These are phyloP conservation scores for Pseudogymnoascus pannorum DNA, from an alignment of 2,329 filamentous ascomycete genomes.

Conservation along the genomic window DNA sequence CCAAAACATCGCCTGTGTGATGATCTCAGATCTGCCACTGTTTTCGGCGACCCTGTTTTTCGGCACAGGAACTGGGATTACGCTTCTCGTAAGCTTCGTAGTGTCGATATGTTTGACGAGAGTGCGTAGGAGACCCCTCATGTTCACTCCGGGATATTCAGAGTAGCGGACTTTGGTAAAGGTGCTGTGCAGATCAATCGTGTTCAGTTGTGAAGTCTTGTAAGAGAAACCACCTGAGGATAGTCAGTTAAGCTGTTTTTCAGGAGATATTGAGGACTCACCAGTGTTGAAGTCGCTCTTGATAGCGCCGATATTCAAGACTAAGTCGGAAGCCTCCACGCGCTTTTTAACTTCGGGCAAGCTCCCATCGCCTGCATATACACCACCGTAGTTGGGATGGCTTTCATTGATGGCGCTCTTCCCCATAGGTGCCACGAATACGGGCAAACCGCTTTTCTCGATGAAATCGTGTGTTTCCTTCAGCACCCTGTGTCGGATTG, in stretches of 20 bases:
- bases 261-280: background rate
- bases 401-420: slow-evolving; percentile 77
- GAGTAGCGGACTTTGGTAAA: slow-evolving; percentile 69
- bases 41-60: slow-evolving; percentile 43
- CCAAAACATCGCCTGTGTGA: slow-evolving; percentile 73
- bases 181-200: slow-evolving; percentile 74
- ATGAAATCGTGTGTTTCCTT: slow-evolving; percentile 67
- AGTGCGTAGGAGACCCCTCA: slow-evolving; percentile 70
- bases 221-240: slow-evolving; percentile 69
- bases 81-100: slow-evolving; percentile 38
- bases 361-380: slow-evolving; percentile 76
- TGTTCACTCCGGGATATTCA: slow-evolving; percentile 68
- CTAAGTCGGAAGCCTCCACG: slow-evolving; percentile 62
- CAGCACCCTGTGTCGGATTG: slow-evolving; percentile 67
- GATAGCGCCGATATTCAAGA: slow-evolving; percentile 62
- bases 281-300: slow-evolving; percentile 71
- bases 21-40: slow-evolving; percentile 35
- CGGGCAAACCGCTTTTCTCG: slow-evolving; percentile 65
- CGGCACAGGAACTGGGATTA: slow-evolving; percentile 44
- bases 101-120: slow-evolving; percentile 54
- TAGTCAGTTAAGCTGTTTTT: background rate
- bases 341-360: slow-evolving; percentile 54
- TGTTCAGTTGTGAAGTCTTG: slow-evolving; percentile 65
- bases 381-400: slow-evolving; percentile 68
- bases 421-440: slow-evolving; percentile 86